These are phyloP conservation scores for Schizophyllum amplum DNA, from an alignment of 1,284 basidiomycete species.

Conservation along the genomic window DNA sequence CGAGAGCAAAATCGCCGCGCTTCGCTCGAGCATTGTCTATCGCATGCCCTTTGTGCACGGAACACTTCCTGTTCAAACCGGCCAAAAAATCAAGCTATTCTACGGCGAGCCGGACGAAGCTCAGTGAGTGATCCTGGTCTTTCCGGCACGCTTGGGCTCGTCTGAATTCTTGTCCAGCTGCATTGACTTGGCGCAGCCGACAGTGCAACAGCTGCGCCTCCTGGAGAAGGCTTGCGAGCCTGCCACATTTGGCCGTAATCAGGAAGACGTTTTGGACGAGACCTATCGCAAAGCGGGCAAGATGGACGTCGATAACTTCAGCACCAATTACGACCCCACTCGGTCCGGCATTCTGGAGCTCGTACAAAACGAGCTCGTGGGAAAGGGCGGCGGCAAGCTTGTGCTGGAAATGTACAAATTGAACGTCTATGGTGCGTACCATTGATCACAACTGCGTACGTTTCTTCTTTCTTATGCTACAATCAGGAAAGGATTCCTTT, in stretches of 20 bases:
- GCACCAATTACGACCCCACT: slow-evolving; percentile 20
- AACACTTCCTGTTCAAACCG: neutral
- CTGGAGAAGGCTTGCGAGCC: slow-evolving; percentile 10
- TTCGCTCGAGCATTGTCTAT: neutral
- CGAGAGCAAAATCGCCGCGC: neutral
- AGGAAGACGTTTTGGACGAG: slow-evolving; percentile 23
- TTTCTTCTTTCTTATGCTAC: neutral
- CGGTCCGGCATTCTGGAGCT: slow-evolving; percentile 17
- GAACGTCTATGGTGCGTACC: slow-evolving; percentile 1
- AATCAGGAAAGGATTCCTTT: slow-evolving; percentile 20
- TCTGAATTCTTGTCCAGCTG: neutral
- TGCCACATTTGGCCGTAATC: slow-evolving; percentile 19
- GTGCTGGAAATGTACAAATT: slow-evolving; percentile 2
- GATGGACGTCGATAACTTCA: slow-evolving; percentile 20
- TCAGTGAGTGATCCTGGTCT: neutral
- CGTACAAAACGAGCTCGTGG: slow-evolving; percentile 7
- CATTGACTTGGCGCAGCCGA: slow-evolving; percentile 5
- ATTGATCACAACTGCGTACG: neutral
- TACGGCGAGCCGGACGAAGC: neutral
- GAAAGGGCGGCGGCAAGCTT: slow-evolving; percentile 1
- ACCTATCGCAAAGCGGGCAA: slow-evolving; percentile 27
- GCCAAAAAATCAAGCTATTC: neutral
- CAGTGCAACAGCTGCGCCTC: neutral
- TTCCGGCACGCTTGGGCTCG: neutral
- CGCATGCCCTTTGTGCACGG: neutral